A percentile compares a stretch with the other conserved stretches of the same genome.
Conservation (phyloP, 2,329 filamentous ascomycete species). For the Parastagonospora nodorum region DNA sequence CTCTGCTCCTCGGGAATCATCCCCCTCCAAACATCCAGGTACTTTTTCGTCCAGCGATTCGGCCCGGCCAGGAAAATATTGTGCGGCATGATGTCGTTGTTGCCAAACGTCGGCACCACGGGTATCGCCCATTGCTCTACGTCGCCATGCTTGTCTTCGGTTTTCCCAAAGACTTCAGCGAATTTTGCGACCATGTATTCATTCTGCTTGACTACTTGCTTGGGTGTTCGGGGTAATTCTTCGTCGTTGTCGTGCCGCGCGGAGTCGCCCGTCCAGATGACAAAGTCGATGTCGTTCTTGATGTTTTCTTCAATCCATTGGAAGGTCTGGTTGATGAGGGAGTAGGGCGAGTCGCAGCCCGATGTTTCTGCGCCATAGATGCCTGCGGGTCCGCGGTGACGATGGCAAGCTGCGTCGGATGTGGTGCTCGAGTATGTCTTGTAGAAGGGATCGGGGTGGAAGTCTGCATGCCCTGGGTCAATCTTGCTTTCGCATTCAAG, state of each 20-base stretch:
- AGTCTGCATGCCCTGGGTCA: constrained; percentile 62
- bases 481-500: background rate
- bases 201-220: constrained; percentile 81
- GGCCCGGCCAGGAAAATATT: constrained; percentile 89
- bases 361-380: constrained; percentile 83
- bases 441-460: constrained; percentile 91
- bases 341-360: constrained; percentile 83
- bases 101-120: constrained; percentile 88
- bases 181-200: constrained; percentile 76
- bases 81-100: constrained; percentile 97
- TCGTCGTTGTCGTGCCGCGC: constrained; percentile 90
- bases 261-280: constrained; percentile 91
- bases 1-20: constrained; percentile 93
- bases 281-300: constrained; percentile 81
- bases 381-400: constrained; percentile 75
- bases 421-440: constrained; percentile 74
- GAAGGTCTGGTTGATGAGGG: constrained; percentile 86
- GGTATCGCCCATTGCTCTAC: constrained; percentile 69
- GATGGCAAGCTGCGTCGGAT: constrained; percentile 75
- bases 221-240: constrained; percentile 72
- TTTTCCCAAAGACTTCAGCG: constrained; percentile 67
- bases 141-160: constrained; percentile 52
- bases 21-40: constrained; percentile 76
- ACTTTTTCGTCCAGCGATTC: constrained; percentile 81
- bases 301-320: constrained; percentile 82